Base-by-base conservation (phyloP, 345 rosid genomes). In the Capsella bursapastoris region DNA sequence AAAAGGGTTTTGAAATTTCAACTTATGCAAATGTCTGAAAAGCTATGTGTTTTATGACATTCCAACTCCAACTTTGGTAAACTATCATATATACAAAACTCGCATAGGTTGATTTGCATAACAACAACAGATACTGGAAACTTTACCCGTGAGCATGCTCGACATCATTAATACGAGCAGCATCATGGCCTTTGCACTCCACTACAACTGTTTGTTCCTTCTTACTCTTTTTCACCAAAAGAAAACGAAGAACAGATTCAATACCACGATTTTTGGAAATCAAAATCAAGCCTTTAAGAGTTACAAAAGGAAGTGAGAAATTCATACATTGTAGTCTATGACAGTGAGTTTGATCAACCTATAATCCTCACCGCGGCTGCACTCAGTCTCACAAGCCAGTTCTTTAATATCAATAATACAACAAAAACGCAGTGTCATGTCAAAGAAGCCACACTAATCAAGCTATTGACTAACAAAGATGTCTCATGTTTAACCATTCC, bases 101-200 rank as follows among this genome's bases (percentile, higher is more conserved):
- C 25, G 2, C 4, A 7, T 25, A 7, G 38, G 37, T 52, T 37
- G 11, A 58, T 12, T 37, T 14, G 65, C 31, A 55, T 41, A 34
- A 37, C 3, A 34, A 37, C 3, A 34, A 37, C 3, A 60, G 31
- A 68, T 22, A 28, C 15, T 22, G 52, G 51, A 75, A 1, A 61
- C 66, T 78, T 75, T 83, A 90, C 99, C 97, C 98, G 66, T 95
- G 96, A 64, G 91, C 97, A 76, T 89, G 92, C 57, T 89, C 90
- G 2, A 89, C 77, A 64, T 78, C 88, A 56, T 81, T 81, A 69
- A 95, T 85, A 65, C 90, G 87, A 69, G 97, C 97, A 81, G 93
- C 96, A 84, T 92, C 97, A 65, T 90, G 99, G 72, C 99, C 97
- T 82, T 81, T 90, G 80, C 97, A 88, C 82, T 92, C 97, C 73